Evolutionary conservation across 768 basidiomycete species (phyloP).

Genomic region (Botryobasidium botryosum): DNA sequence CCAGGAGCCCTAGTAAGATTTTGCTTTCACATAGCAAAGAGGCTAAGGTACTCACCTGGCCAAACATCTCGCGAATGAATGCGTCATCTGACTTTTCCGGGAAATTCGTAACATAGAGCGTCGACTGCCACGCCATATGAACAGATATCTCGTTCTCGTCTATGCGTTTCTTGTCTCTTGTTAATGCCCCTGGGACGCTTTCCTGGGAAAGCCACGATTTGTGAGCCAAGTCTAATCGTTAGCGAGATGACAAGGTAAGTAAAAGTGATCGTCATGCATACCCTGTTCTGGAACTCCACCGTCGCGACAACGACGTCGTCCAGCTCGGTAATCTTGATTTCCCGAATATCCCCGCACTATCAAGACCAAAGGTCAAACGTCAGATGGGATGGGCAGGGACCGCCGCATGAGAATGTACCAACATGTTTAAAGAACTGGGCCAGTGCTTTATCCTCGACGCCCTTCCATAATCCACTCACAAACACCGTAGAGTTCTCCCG

Average conservation of each 20-base stretch:
- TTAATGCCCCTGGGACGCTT: slow-evolving; percentile 68
- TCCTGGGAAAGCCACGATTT: slow-evolving; percentile 31
- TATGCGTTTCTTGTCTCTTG: slow-evolving; percentile 86
- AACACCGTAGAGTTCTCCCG: slow-evolving; percentile 91
- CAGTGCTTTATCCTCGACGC: slow-evolving; percentile 49
- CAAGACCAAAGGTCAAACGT: neutral
- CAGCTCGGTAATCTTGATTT: slow-evolving; percentile 59
- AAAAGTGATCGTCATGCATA: no score
- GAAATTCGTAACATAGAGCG: slow-evolving; percentile 92
- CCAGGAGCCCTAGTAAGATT: slow-evolving; percentile 1
- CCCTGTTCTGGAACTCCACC: slow-evolving; percentile 67
- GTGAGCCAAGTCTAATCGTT: neutral
- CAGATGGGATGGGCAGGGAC: slow-evolving; percentile 9
- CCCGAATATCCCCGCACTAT: slow-evolving; percentile 78
- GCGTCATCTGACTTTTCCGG: slow-evolving; percentile 69
- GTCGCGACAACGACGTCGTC: slow-evolving; percentile 52
- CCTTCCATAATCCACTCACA: slow-evolving; percentile 48
- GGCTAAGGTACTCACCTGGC: slow-evolving; percentile 33
- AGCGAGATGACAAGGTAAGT: slow-evolving; percentile 9
- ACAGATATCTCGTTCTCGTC: slow-evolving; percentile 63
- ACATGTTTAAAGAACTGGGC: slow-evolving; percentile 72
- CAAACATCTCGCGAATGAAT: slow-evolving; percentile 58
- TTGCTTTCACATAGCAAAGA: neutral
- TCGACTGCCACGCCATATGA: slow-evolving; percentile 84
- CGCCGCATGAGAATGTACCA: slow-evolving; percentile 16